These are phyloP conservation scores for Podaxis sp. DNA, from an alignment of 768 basidiomycete genomes.

Conservation along the genomic window DNA sequence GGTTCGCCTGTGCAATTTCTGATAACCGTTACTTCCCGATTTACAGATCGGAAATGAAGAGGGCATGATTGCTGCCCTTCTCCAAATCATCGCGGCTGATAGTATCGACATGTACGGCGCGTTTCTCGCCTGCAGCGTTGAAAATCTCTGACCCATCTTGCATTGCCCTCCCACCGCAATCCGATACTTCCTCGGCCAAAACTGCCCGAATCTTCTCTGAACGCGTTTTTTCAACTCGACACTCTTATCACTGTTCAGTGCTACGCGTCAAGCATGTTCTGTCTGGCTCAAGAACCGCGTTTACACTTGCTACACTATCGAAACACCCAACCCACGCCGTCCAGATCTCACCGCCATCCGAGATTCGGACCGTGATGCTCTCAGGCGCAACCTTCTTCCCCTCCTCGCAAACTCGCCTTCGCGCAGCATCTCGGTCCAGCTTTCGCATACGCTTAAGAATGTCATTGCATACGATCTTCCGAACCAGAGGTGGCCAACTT, in stretches of 20 bases:
- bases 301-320: conserved; percentile 59
- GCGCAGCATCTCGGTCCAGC: conserved; percentile 69
- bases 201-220: not conserved
- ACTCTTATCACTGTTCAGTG: conserved; percentile 36
- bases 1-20: not conserved
- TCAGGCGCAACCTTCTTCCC: conserved; percentile 66
- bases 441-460: conserved; percentile 71
- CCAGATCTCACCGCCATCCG: conserved; percentile 66
- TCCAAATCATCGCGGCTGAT: conserved; percentile 84
- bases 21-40: conserved; percentile 11
- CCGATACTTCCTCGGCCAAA: not conserved
- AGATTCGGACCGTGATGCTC: conserved; percentile 67
- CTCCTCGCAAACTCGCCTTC: conserved; percentile 70
- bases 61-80: conserved; percentile 79
- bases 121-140: conserved; percentile 22
- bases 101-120: conserved; percentile 72
- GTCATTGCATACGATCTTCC: conserved; percentile 81
- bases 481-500: conserved; percentile 59
- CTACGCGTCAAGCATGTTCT: conserved; percentile 81
- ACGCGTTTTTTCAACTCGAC: not conserved
- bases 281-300: conserved; percentile 94
- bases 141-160: conserved; percentile 2
- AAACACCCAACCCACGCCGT: conserved; percentile 37
- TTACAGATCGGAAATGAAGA: conserved; percentile 72
- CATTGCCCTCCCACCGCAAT: not conserved